Evolutionary conservation across 257 asterid genomes (phyloP), one percentile per base, ranked within the genome.

Genomic region (Gardenia jasminoides): DNA sequence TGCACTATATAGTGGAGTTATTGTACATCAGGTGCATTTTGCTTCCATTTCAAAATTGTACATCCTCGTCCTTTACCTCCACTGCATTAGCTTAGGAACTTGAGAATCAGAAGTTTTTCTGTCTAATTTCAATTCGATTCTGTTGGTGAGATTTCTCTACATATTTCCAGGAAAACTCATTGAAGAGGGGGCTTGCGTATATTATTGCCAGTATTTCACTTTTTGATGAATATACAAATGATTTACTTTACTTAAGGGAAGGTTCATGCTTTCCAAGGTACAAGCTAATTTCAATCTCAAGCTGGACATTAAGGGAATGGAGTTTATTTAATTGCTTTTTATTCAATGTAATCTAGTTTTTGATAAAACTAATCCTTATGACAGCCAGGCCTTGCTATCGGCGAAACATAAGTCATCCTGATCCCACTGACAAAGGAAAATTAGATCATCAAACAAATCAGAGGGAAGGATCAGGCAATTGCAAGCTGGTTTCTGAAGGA

Each of bases 231-330:
- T 94, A 92, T 64, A 92, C 88, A 8, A 94, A 94, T 50, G 98
- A 94, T 85, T 68, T 91, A 31, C 97, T 94, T 76, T 85, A 82
- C 82, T 72, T 94, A 75, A 84, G 92, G 13, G 97, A 94, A 82
- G 98, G 97, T 11, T 92, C 98, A 10, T 94, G 97, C 83, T 90
- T 92, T 84, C 93, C 91, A 47, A 94, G 98, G 98, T 94, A 91
- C 76, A n/a, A 68, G 75, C 56, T 15, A 64, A 41, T 54, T 70
- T 71, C 10, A 76, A 65, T 50, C 22, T 70, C 10, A 47, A n/a
- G 31, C 15, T 36, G 39, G 19, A 26, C 8, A 41, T 26, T 0
- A 16, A 61, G n/a, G 33, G 28, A 30, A 20, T 12, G n/a, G 1
- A 8, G 28, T 10, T 56, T 13, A 8, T 43, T 6, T 62, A 31